Evolutionary conservation across 2,329 filamentous ascomycete species (phyloP).

Genomic region (Fusarium algeriense): DNA sequence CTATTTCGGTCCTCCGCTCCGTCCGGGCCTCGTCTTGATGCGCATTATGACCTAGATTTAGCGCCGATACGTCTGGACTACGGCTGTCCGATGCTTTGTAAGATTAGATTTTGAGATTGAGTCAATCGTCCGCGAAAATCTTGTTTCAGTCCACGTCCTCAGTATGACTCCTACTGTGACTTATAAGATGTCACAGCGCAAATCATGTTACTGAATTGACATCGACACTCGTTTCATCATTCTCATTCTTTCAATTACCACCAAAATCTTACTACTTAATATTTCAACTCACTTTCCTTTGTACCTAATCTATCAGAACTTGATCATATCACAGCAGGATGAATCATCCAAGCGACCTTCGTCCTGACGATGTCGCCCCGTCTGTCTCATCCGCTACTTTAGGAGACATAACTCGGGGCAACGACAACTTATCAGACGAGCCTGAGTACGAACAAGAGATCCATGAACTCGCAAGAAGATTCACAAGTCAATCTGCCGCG

Average conservation of each 20-base stretch:
- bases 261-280: rapidly evolving
- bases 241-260: too few species aligned
- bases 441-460: conserved; percentile 7
- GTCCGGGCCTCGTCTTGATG: not conserved
- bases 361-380: not conserved
- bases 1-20: conserved; percentile 10
- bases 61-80: not conserved
- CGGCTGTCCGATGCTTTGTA: not conserved
- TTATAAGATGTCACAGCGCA: not conserved
- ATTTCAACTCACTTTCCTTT: rapidly evolving
- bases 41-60: not conserved
- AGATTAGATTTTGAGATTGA: not conserved
- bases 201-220: not conserved
- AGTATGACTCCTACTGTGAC: too few species aligned
- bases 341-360: not conserved
- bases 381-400: not conserved
- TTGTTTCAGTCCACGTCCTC: not conserved
- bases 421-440: not conserved
- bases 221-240: not conserved
- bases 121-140: not conserved
- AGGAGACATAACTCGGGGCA: not conserved
- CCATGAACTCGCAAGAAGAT: conserved; percentile 25
- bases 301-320: not conserved
- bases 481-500: conserved; percentile 20
- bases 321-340: not conserved